Evolutionary conservation across 352 stramenopile species (phyloP).

Genomic region (Pythium aristosporum): DNA sequence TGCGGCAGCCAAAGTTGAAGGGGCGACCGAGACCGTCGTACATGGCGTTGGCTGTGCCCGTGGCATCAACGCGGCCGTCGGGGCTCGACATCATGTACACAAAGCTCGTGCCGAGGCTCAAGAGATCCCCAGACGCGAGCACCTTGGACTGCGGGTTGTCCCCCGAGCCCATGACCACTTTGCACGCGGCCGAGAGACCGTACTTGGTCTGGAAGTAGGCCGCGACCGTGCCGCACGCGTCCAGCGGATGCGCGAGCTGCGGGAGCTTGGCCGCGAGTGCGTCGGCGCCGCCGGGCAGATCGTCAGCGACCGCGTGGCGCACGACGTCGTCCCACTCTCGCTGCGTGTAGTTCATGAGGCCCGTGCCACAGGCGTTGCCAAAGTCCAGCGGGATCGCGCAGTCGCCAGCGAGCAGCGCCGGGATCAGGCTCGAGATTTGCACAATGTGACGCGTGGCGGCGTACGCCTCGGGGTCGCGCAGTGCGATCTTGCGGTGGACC

Average conservation of each 20-base stretch:
- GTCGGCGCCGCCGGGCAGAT: background rate
- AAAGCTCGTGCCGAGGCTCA: constrained; percentile 7
- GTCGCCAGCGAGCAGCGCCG: constrained; percentile 4
- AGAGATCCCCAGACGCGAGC: background rate
- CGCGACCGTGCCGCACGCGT: background rate
- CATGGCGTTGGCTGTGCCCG: constrained; percentile 1
- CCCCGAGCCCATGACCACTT: constrained; percentile 3
- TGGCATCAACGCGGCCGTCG: background rate
- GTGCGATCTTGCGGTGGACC: constrained; percentile 2
- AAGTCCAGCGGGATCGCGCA: constrained; percentile 1
- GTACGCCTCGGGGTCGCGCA: background rate
- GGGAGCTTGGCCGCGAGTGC: constrained; percentile 1
- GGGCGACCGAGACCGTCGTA: background rate
- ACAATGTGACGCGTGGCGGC: constrained; percentile 1
- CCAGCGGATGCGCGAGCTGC: background rate
- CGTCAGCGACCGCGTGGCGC: background rate
- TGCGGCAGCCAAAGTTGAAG: constrained; percentile 8
- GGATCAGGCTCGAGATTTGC: constrained; percentile 1
- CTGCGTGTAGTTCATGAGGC: background rate
- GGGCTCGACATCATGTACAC: constrained; percentile 9
- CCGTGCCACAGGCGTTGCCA: constrained; percentile 5
- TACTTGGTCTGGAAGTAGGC: constrained; percentile 8
- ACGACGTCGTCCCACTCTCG: background rate
- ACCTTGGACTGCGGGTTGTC: constrained; percentile 10
- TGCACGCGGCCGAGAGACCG: background rate